Evolutionary conservation across 805 yeast genomes (phyloP).

Genomic region (Candida pini): DNA sequence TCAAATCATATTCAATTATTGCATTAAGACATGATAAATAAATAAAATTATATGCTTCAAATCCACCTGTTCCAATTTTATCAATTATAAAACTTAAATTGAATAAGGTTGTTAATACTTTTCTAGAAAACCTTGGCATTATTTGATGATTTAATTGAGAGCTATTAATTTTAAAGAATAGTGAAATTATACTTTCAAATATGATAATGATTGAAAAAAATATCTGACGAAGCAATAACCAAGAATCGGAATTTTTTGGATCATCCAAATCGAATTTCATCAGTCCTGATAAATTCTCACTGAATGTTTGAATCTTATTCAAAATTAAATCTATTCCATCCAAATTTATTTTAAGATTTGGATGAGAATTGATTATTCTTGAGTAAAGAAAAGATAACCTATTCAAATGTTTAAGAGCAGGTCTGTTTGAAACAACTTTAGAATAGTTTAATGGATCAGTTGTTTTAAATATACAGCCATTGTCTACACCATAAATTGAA

Average conservation of each 20-base stretch:
- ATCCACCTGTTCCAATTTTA: constrained; percentile 59
- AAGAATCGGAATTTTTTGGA: constrained; percentile 9
- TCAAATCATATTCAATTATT: constrained; percentile 24
- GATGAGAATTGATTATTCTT: constrained; percentile 13
- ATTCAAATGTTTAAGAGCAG: constrained; percentile 44
- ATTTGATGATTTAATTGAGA: constrained; percentile 8
- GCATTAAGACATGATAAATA: constrained; percentile 44
- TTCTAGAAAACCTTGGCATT: constrained; percentile 19
- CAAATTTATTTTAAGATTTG: constrained; percentile 6
- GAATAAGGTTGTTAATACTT: constrained; percentile 37
- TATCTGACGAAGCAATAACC: constrained; percentile 25
- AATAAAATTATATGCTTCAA: constrained; percentile 57
- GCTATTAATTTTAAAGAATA: constrained; percentile 28
- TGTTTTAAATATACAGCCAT: constrained; percentile 15
- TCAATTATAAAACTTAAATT: constrained; percentile 42
- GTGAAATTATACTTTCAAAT: constrained; percentile 42
- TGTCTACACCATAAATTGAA: constrained; percentile 20
- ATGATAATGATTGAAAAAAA: constrained; percentile 45
- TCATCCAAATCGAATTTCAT: constrained; percentile 13
- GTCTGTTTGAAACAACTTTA: constrained; percentile 17
- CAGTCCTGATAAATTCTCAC: constrained; percentile 12
- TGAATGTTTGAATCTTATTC: constrained; percentile 28
- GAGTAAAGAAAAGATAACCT: constrained; percentile 38
- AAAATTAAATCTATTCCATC: constrained; percentile 19
- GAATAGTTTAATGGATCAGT: background rate